Percentiles rank a stretch among this genome's conserved stretches.
These are phyloP conservation scores for Phytophthora podocarpi DNA, from an alignment of 352 stramenopile species.

Conservation along the genomic window DNA sequence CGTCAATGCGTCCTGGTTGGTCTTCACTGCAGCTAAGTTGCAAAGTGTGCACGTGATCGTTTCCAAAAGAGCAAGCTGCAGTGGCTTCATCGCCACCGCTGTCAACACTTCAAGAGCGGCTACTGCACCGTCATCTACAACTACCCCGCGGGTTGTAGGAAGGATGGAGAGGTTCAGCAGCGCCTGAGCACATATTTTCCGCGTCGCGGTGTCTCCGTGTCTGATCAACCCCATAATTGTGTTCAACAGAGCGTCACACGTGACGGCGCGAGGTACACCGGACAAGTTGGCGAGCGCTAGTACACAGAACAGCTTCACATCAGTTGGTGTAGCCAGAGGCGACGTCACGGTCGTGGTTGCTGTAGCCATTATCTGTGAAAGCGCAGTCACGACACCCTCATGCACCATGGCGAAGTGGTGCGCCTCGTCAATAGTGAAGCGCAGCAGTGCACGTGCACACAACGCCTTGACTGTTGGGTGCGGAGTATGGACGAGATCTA, in stretches of 20 bases:
- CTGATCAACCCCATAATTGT: conserved; percentile 52
- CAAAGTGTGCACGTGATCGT: conserved; percentile 59
- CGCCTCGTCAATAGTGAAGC: conserved; percentile 75
- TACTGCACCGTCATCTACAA: conserved; percentile 80
- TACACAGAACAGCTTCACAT: conserved; percentile 62
- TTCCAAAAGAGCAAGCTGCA: conserved; percentile 46
- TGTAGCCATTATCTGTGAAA: conserved; percentile 71
- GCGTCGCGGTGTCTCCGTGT: conserved; percentile 32
- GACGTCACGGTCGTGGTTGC: conserved; percentile 32
- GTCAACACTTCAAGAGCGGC: conserved; percentile 56
- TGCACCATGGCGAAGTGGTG: conserved; percentile 84
- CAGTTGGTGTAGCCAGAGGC: conserved; percentile 42
- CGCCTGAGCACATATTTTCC: conserved; percentile 53
- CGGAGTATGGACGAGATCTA: conserved; percentile 73
- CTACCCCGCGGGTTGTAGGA: conserved; percentile 66
- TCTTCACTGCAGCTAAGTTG: conserved; percentile 65
- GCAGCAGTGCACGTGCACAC: conserved; percentile 70
- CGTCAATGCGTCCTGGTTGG: conserved; percentile 63
- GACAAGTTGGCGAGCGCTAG: conserved; percentile 80
- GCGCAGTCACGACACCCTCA: conserved; percentile 65
- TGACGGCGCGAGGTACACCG: conserved; percentile 66
- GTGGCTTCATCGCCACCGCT: conserved; percentile 23
- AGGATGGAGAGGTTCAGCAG: conserved; percentile 84
- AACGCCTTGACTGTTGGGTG: conserved; percentile 69
- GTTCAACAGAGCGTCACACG: conserved; percentile 69